These are phyloP conservation scores for Wickerhamomyces rabaulensis DNA, from an alignment of 805 yeast genomes.

Conservation along the genomic window DNA sequence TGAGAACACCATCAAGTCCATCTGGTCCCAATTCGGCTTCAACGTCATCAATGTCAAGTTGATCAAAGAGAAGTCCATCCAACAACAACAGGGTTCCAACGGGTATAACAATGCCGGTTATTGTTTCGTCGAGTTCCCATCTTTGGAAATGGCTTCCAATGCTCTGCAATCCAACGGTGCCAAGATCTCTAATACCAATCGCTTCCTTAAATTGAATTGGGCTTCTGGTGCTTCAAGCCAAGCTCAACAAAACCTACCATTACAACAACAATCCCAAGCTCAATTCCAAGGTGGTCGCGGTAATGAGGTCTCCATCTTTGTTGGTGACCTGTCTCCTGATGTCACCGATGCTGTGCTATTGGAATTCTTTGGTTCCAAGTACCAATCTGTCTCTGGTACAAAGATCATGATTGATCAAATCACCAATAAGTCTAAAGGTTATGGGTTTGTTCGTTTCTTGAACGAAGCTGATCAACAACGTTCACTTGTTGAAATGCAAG, in stretches of 20 bases:
- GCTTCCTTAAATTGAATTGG: conserved; percentile 70
- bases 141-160: conserved; percentile 51
- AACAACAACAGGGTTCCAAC: conserved; percentile 9
- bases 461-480: conserved; percentile 62
- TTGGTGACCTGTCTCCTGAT: conserved; percentile 77
- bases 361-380: conserved; percentile 62
- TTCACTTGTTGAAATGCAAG: conserved; percentile 80
- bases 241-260: conserved; percentile 5
- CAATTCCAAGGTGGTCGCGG: conserved; percentile 9
- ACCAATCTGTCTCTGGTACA: conserved; percentile 69
- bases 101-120: conserved; percentile 60
- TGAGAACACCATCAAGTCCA: conserved; percentile 55
- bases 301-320: conserved; percentile 65
- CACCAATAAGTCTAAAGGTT: conserved; percentile 73
- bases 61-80: conserved; percentile 53
- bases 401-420: conserved; percentile 72
- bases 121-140: conserved; percentile 75
- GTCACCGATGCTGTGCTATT: conserved; percentile 62
- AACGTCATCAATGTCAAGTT: conserved; percentile 54
- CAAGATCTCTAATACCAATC: conserved; percentile 57
- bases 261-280: conserved; percentile 1
- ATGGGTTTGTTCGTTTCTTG: conserved; percentile 81
- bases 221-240: conserved; percentile 50
- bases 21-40: conserved; percentile 74
- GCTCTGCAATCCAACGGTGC: conserved; percentile 68